These are phyloP conservation scores for Echeveria elegans DNA, from an alignment of 164 flowering plant species.

Conservation along the genomic window DNA sequence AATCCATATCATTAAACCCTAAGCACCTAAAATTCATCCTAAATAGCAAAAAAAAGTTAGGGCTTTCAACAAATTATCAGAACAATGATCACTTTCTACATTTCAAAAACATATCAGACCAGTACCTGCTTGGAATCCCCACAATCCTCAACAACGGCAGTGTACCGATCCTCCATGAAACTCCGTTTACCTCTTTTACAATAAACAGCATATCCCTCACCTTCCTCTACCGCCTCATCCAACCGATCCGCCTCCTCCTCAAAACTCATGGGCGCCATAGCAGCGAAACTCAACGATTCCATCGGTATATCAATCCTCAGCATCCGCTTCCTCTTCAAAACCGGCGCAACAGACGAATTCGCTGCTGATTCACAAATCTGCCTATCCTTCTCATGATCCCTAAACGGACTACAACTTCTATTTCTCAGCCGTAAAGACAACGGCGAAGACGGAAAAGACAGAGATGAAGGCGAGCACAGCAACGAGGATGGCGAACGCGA, in stretches of 20 bases:
- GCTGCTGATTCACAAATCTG: neutral
- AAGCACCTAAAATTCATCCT: neutral
- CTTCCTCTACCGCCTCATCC: constrained; percentile 33
- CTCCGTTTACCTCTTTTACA: constrained; percentile 41
- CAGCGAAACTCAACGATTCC: constrained; percentile 11
- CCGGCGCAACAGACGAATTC: neutral
- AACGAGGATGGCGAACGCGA: neutral
- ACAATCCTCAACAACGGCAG: constrained; percentile 23
- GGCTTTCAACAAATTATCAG: too few relatives aligned
- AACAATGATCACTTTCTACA: neutral
- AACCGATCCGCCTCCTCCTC: constrained; percentile 9
- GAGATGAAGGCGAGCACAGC: neutral
- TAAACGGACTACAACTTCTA: neutral
- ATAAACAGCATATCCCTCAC: constrained; percentile 37
- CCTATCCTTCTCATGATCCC: constrained; percentile 3
- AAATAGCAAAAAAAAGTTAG: too few relatives aligned
- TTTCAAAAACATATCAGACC: neutral
- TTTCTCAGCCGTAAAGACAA: neutral
- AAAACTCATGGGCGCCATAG: neutral
- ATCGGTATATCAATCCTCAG: constrained; percentile 29
- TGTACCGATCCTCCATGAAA: constrained; percentile 47
- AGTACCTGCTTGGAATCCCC: constrained; percentile 37
- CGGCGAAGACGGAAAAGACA: neutral
- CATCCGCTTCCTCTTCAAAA: constrained; percentile 54
- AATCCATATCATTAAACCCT: too few relatives aligned